phyloP scores from a whole-genome alignment of 139 green algal genomes.

The Zygnema circumcarinatum region DNA sequence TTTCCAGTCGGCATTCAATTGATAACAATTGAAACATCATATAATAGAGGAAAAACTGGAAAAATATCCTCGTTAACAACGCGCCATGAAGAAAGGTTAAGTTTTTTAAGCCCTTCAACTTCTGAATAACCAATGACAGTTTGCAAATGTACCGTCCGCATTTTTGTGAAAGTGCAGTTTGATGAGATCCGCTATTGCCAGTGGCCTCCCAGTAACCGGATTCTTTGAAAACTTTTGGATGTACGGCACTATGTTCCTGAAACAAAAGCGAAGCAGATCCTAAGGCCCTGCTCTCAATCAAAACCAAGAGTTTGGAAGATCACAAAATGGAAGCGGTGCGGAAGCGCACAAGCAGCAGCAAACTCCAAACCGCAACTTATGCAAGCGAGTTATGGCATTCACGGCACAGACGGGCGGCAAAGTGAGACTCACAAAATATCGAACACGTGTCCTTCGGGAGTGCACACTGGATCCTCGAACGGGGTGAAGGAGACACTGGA shows the following conservation, averaged over 20 bases:
- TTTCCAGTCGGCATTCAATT: no score
- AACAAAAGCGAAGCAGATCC: slow-evolving; percentile 7
- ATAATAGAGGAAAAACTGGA: no score
- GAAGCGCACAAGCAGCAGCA: no score
- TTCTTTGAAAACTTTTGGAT: slow-evolving; percentile 63
- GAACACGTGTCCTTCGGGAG: slow-evolving; percentile 53
- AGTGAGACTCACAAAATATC: slow-evolving; percentile 53
- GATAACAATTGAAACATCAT: slow-evolving; percentile 2
- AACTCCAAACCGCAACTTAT: no score
- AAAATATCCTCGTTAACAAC: no score
- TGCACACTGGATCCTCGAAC: slow-evolving; percentile 89
- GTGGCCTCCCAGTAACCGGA: slow-evolving; percentile 82
- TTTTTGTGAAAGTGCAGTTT: slow-evolving; percentile 94
- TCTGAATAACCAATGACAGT: no score
- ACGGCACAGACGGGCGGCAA: background rate
- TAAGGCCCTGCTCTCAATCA: no score
- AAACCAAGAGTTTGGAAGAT: no score
- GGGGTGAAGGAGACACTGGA: slow-evolving; percentile 83
- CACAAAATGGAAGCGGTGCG: no score
- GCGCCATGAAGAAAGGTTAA: no score
- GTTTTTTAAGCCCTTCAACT: no score
- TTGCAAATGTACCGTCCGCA: slow-evolving; percentile 35
- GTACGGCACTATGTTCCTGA: slow-evolving; percentile 60
- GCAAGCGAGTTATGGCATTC: no score
- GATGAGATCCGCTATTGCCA: slow-evolving; percentile 86